Evolutionary conservation across 768 basidiomycete genomes (phyloP).

Genomic region (Russula olivacea): DNA sequence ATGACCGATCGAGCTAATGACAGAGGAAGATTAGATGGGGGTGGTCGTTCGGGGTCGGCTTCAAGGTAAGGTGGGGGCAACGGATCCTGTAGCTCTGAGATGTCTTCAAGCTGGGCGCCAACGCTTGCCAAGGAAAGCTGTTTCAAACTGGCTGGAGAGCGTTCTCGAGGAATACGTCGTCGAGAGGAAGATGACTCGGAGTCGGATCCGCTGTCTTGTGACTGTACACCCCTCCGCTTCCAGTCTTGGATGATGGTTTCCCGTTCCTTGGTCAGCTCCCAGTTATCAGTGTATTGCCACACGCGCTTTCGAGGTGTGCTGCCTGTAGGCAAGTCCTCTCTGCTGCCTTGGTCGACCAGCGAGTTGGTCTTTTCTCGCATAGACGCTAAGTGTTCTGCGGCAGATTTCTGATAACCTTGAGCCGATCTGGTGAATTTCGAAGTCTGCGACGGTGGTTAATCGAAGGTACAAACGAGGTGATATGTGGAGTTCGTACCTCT

Average conservation of each 20-base stretch:
- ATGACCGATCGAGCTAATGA: constrained; percentile 5
- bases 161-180: constrained; percentile 15
- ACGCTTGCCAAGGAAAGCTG: neutral
- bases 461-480: constrained; percentile 6
- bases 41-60: neutral
- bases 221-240: constrained; percentile 31
- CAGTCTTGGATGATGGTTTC: constrained; percentile 52
- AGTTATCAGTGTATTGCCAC: constrained; percentile 64
- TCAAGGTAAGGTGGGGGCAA: constrained; percentile 18
- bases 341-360: constrained; percentile 52
- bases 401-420: constrained; percentile 41
- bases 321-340: constrained; percentile 63
- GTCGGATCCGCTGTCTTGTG: constrained; percentile 32
- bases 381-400: constrained; percentile 40
- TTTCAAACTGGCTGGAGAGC: neutral
- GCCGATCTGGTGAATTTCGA: constrained; percentile 37
- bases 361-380: constrained; percentile 47
- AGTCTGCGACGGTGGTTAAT: constrained; percentile 33
- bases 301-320: constrained; percentile 69
- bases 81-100: constrained; percentile 4
- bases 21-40: neutral
- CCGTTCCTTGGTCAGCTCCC: constrained; percentile 63
- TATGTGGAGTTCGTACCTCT: constrained; percentile 41
- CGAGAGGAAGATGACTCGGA: constrained; percentile 26
- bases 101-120: neutral